Base-by-base conservation (phyloP, 345 rosid species). In the Syzygium grande region DNA sequence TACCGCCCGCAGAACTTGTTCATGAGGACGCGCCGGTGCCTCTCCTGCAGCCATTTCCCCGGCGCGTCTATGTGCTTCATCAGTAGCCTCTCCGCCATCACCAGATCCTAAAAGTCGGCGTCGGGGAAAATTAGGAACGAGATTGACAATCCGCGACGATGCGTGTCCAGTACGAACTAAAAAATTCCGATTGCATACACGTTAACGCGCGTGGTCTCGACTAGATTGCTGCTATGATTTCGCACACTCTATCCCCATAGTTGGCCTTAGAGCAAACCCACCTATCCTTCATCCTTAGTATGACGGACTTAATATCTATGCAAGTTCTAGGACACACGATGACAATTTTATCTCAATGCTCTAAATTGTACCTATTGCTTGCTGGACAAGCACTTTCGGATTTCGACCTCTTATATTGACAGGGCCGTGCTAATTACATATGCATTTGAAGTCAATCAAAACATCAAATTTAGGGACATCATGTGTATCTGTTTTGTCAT, bases 51-150 rank as follows among this genome's bases (percentile, higher is more conserved):
- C 98, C 98, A 96, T 87, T 89, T 94, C 38, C 99, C 99, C 0
- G 99, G 99, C 13, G 99, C 99, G 88, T 98, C 99, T 25, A 98
- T 85, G 85, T 98, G 98, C 93, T 98, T 96, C 98, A 95, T 98
- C 89, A 94, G 91, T 89, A 98, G 88, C 88, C 98, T 93, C 93
- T 96, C 99, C 2, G 98, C 98, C 98, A 95, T 94, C 34, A 95
- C 97, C 85, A 98, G 85, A 91, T 98, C 99, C 98, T 96, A 29
- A n/a, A 89, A 90, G 52, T 52, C 84, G 51, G 87, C 77, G 34
- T 4, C 46, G 8, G 52, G n/a, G 49, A 13, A 25, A 5, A 22
- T 54, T n/a, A 54, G 84, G 84, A 56, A 29, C 14, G 27, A 59
- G 27, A 84, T 17, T 12, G 85, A 49, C 22, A 29, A 68, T 52